Evolutionary conservation across 306 rosid genomes (phyloP).

Genomic region (Begonia loranthoides): DNA sequence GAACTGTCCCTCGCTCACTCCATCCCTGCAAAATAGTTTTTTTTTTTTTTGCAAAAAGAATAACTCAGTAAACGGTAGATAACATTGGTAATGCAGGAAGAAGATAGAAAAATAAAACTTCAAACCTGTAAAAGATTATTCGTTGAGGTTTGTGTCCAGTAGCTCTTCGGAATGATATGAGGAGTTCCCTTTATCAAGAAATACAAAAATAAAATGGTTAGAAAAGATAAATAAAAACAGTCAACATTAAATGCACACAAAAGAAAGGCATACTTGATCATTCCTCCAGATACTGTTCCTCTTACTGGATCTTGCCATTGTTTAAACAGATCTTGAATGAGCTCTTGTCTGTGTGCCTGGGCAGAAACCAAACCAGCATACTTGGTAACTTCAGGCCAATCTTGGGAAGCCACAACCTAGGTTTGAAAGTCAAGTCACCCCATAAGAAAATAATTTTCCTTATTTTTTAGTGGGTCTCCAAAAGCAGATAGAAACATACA

Average conservation of each 20-base stretch:
- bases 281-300: conserved; percentile 85
- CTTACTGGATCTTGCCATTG: conserved; percentile 90
- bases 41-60: neutral
- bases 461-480: neutral
- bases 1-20: conserved; percentile 94
- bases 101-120: neutral
- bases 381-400: conserved; percentile 94
- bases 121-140: conserved; percentile 79
- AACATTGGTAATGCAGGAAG: no score
- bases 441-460: neutral
- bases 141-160: conserved; percentile 96
- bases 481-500: conserved; percentile 25
- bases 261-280: conserved; percentile 55
- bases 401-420: conserved; percentile 99
- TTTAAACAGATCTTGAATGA: conserved; percentile 79
- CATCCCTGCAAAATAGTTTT: conserved; percentile 49
- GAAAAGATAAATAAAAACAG: neutral
- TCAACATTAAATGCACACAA: neutral
- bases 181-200: conserved; percentile 53
- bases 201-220: no score
- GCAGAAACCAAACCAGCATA: conserved; percentile 96
- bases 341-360: conserved; percentile 95
- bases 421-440: neutral
- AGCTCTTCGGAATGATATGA: conserved; percentile 87
- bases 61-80: neutral